Percentiles rank a stretch among this genome's conserved stretches.
Evolutionary conservation across 495 filamentous ascomycete species (phyloP).

Genomic region (Evansstolkia leycettana): DNA sequence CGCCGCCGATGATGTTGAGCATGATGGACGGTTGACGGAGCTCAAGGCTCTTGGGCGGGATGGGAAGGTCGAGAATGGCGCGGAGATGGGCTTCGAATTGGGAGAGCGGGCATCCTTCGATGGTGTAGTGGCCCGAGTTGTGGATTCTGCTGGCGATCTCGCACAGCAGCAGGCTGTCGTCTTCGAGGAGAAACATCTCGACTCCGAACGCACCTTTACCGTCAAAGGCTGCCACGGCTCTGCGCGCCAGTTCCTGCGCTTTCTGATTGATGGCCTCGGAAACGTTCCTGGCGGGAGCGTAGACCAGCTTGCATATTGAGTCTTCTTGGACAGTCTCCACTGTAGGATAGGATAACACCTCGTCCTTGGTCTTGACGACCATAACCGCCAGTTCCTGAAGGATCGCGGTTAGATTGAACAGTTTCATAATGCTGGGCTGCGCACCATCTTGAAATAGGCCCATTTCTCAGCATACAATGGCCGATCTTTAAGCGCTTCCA

Average conservation of each 20-base stretch:
- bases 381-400: constrained; percentile 74
- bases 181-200: constrained; percentile 85
- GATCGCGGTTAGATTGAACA: neutral
- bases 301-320: constrained; percentile 89
- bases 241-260: constrained; percentile 66
- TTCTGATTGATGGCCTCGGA: constrained; percentile 42
- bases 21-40: constrained; percentile 68
- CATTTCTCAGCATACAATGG: constrained; percentile 86
- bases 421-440: too few relatives aligned
- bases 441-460: constrained; percentile 62
- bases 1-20: constrained; percentile 91
- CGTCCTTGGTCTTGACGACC: constrained; percentile 82
- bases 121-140: constrained; percentile 95
- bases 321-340: constrained; percentile 95
- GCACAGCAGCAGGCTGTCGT: constrained; percentile 67
- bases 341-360: constrained; percentile 67
- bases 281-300: constrained; percentile 70
- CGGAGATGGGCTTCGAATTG: constrained; percentile 87
- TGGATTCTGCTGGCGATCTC: constrained; percentile 94
- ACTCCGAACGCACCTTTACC: constrained; percentile 93
- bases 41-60: constrained; percentile 46
- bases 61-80: constrained; percentile 69
- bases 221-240: constrained; percentile 66
- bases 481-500: constrained; percentile 55
- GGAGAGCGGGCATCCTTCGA: constrained; percentile 81